Percentiles rank a stretch among this genome's conserved stretches.
These are phyloP conservation scores for Triticum urartu DNA, from an alignment of 176 grass and related monocot species.

Conservation along the genomic window DNA sequence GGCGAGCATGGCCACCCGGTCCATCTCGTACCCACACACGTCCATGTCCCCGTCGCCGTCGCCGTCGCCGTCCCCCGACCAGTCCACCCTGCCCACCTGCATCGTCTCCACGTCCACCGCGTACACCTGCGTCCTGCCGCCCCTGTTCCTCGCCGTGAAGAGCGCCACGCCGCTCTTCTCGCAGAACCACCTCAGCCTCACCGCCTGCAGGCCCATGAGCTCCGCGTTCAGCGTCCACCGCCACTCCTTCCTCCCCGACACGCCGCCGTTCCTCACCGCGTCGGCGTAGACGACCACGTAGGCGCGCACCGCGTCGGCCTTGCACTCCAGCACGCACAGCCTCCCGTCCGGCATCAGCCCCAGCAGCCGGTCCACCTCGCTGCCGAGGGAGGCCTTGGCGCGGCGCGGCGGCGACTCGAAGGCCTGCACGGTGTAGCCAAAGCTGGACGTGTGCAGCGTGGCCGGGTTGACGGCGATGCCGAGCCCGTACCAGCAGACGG, in stretches of 20 bases:
- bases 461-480: not conserved
- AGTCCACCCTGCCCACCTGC: not conserved
- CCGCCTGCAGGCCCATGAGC: not conserved
- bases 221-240: not conserved
- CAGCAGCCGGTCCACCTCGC: not conserved
- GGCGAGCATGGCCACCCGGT: not conserved
- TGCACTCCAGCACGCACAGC: not conserved
- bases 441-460: not conserved
- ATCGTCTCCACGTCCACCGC: not conserved
- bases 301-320: not conserved
- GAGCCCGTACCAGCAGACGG: slow-evolving; percentile 26
- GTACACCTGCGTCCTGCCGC: not conserved
- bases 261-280: not conserved
- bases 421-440: not conserved
- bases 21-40: slow-evolving; percentile 34
- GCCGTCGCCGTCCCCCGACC: not conserved
- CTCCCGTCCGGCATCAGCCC: slow-evolving; percentile 11
- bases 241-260: not conserved
- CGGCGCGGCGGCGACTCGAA: not conserved
- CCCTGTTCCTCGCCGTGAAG: not conserved
- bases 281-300: not conserved
- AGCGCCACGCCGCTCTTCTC: slow-evolving; percentile 21
- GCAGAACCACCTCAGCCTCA: slow-evolving; percentile 24
- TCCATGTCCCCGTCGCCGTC: slow-evolving; percentile 17
- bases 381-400: not conserved